These are phyloP conservation scores for Dalechampia spathulata DNA, from an alignment of 441 rosid species.

Conservation along the genomic window DNA sequence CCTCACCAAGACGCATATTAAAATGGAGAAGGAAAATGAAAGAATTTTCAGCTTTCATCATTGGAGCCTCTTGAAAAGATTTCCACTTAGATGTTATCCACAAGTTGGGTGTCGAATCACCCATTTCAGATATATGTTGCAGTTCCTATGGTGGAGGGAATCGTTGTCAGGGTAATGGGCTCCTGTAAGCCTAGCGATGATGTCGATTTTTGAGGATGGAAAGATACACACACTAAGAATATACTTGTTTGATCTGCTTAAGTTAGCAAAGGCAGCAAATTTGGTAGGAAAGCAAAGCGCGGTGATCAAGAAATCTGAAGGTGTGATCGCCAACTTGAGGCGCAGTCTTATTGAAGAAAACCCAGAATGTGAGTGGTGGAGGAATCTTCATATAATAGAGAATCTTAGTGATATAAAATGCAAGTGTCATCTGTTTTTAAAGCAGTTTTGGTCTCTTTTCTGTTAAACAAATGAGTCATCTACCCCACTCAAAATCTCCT, in stretches of 20 bases:
- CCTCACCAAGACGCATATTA: neutral
- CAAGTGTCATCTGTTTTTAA: too few species aligned
- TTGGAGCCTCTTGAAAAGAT: constrained; percentile 2
- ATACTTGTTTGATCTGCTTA: neutral
- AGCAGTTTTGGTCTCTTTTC: too few species aligned
- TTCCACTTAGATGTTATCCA: constrained; percentile 27
- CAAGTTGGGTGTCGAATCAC: constrained; percentile 11
- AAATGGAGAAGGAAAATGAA: constrained; percentile 5
- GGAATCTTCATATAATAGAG: too few species aligned
- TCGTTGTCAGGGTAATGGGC: neutral
- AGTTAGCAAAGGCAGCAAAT: neutral
- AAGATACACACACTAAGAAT: neutral
- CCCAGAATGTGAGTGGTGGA: too few species aligned
- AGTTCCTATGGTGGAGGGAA: neutral
- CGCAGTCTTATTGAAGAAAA: too few species aligned
- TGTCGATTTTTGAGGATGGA: too few species aligned
- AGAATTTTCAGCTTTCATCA: constrained; percentile 21
- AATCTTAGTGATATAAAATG: too few species aligned
- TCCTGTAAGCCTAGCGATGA: too few species aligned
- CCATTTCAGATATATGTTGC: constrained; percentile 1
- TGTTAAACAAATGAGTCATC: too few species aligned
- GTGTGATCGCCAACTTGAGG: too few species aligned
- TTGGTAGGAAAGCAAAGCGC: too few species aligned
- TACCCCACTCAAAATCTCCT: too few species aligned
- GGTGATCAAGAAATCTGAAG: neutral